Percentiles rank a stretch among this genome's conserved stretches.
Evolutionary conservation across 768 basidiomycete species (phyloP).

Genomic region (Asterophora lycoperdoides): DNA sequence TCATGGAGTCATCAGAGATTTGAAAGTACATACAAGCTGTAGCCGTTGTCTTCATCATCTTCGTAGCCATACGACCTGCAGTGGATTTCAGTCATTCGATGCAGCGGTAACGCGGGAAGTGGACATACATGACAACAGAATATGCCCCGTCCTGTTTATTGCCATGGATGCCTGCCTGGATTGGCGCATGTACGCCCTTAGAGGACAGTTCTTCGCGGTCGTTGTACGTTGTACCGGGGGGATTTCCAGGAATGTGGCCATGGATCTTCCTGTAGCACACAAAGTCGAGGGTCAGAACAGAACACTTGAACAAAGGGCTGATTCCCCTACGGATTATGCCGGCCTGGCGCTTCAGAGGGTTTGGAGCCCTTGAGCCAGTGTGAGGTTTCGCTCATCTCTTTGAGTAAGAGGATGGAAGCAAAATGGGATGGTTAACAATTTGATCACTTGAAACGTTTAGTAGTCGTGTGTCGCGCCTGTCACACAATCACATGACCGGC

Average conservation of each 20-base stretch:
- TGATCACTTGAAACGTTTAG: no score
- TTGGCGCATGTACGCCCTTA: conserved; percentile 30
- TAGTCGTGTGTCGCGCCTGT: no score
- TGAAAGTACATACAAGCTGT: conserved; percentile 29
- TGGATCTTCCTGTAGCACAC: conserved; percentile 17
- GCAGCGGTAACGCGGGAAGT: no score
- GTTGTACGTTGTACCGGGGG: conserved; percentile 20
- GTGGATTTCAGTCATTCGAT: neutral
- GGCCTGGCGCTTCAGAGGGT: conserved; percentile 2
- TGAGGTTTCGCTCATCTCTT: neutral
- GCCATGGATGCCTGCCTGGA: conserved; percentile 38
- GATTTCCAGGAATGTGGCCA: conserved; percentile 27
- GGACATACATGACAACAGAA: conserved; percentile 33
- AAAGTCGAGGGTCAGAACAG: neutral
- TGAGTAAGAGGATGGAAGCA: neutral
- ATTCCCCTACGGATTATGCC: neutral
- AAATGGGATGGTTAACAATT: no score
- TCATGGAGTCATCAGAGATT: neutral
- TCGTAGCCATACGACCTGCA: conserved; percentile 37
- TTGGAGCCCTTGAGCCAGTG: conserved; percentile 2
- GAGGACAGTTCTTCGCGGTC: conserved; percentile 16
- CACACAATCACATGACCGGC: no score
- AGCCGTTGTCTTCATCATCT: conserved; percentile 36
- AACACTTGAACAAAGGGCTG: neutral
- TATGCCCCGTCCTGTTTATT: conserved; percentile 26